These are phyloP conservation scores for Kandelia obovata DNA, from an alignment of 345 rosid genomes.

Conservation along the genomic window DNA sequence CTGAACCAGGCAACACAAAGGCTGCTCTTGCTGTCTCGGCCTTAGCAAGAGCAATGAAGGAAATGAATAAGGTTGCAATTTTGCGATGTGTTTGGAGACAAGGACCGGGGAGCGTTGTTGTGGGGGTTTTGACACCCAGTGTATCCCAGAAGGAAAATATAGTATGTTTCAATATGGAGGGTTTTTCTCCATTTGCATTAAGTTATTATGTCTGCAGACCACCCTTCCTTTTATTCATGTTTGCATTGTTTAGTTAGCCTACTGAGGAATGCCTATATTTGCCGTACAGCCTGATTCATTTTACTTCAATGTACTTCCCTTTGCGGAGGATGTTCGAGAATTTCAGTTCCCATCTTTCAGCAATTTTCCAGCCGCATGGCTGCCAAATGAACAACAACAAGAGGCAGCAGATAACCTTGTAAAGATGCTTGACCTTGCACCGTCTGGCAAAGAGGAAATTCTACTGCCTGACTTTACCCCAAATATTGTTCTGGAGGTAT, in stretches of 20 bases:
- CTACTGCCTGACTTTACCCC: conserved; percentile 77
- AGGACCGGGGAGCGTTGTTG: conserved; percentile 63
- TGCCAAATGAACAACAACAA: conserved; percentile 78
- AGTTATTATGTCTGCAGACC: background rate
- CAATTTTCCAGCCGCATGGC: conserved; percentile 62
- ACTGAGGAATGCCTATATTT: conserved; percentile 15
- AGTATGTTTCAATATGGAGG: conserved; percentile 39
- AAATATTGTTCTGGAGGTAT: conserved; percentile 84
- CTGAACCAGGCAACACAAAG: conserved; percentile 70
- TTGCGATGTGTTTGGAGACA: conserved; percentile 96
- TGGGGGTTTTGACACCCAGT: conserved; percentile 82
- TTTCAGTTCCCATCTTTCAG: conserved; percentile 81
- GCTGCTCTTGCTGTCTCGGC: conserved; percentile 73
- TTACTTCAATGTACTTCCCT: conserved; percentile 82
- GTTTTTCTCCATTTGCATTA: background rate
- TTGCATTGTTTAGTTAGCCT: conserved; percentile 12
- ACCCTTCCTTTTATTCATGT: conserved; percentile 7
- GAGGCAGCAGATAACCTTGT: conserved; percentile 77
- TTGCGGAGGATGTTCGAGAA: conserved; percentile 86
- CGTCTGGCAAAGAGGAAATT: conserved; percentile 57
- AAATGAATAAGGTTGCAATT: conserved; percentile 72
- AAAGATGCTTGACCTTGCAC: conserved; percentile 79
- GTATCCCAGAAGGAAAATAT: conserved; percentile 56
- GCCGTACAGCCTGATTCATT: conserved; percentile 79
- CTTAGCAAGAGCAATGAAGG: conserved; percentile 81